Percentiles rank a stretch among this genome's conserved stretches.
Conservation (phyloP, 257 asterid species). For the Paulownia fortunei region DNA sequence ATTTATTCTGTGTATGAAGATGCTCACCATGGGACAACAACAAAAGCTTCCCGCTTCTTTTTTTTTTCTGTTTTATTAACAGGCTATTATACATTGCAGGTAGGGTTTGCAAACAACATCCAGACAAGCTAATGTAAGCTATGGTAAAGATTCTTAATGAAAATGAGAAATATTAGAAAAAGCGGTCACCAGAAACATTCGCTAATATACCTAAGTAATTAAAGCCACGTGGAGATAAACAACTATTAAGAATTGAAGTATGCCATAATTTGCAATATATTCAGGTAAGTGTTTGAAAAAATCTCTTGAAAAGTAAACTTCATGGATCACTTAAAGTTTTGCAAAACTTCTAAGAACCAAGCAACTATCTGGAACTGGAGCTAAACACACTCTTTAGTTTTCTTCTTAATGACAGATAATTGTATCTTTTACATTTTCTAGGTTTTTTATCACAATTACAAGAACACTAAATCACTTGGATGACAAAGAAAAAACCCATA, state of each 20-base stretch:
- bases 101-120: slow-evolving; percentile 5
- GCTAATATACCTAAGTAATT: background rate
- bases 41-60: background rate
- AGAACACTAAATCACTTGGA: background rate
- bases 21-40: background rate
- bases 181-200: background rate
- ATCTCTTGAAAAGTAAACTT: background rate
- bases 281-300: background rate
- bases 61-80: background rate
- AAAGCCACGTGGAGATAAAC: background rate
- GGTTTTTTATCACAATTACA: background rate
- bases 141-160: background rate
- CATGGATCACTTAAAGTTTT: background rate
- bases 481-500: background rate
- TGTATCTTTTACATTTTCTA: background rate
- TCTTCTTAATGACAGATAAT: background rate
- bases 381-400: background rate
- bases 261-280: background rate
- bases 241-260: background rate
- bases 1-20: background rate
- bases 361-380: background rate
- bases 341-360: background rate
- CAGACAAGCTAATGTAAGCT: background rate
- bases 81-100: background rate
- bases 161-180: background rate